Conservation (phyloP, 139 green algal species). For the Closterium sp. region DNA sequence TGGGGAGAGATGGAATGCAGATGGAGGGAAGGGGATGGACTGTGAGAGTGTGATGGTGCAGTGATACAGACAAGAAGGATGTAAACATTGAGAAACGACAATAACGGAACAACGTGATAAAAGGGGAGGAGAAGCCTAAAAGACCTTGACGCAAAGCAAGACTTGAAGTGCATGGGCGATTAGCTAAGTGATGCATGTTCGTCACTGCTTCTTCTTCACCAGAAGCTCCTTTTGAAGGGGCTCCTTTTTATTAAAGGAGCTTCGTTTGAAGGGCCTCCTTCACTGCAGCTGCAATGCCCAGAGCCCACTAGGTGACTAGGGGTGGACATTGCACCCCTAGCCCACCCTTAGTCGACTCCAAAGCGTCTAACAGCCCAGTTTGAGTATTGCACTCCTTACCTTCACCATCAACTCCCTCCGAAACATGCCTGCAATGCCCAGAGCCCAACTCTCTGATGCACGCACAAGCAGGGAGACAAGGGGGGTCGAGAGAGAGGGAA, state of each 20-base stretch:
- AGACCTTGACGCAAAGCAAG: background rate
- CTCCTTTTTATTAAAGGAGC: background rate
- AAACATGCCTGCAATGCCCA: background rate
- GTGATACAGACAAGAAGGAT: slow-evolving; percentile 62
- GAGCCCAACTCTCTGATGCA: background rate
- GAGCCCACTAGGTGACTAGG: no score
- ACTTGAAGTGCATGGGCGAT: background rate
- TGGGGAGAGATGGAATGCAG: background rate
- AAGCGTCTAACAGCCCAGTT: no score
- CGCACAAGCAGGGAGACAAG: background rate
- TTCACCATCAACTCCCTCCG: slow-evolving; percentile 2
- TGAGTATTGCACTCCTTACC: no score
- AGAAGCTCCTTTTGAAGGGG: background rate
- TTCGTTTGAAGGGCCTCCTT: no score
- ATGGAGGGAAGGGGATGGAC: slow-evolving; percentile 58
- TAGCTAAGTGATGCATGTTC: background rate
- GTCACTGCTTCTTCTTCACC: background rate
- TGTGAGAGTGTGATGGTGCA: slow-evolving; percentile 63
- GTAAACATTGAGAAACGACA: no score
- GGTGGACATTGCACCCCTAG: no score
- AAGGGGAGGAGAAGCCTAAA: background rate
- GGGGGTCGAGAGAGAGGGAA: no score
- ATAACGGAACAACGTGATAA: background rate
- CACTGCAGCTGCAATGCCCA: no score
- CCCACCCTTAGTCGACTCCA: no score